phyloP scores from a whole-genome alignment of 108 stramenopile species.

The Conticribra weissflogii region DNA sequence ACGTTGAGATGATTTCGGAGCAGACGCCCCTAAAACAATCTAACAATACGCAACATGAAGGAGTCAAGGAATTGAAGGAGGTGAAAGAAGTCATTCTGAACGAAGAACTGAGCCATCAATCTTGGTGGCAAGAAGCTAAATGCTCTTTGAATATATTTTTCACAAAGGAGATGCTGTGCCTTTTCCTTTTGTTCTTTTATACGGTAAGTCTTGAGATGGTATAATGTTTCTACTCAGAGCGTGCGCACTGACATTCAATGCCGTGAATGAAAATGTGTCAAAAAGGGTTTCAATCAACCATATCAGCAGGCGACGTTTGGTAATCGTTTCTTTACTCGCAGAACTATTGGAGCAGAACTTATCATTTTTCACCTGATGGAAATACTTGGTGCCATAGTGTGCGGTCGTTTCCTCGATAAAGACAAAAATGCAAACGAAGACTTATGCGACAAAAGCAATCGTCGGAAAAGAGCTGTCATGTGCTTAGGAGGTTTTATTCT shows the following conservation, averaged over 20 bases:
- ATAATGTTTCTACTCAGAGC: too few species aligned
- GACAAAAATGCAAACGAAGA: neutral
- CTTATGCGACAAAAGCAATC: neutral
- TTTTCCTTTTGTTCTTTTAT: constrained; percentile 55
- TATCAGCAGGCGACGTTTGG: constrained; percentile 64
- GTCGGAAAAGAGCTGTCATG: constrained; percentile 20
- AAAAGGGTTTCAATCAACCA: constrained; percentile 62
- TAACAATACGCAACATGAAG: constrained; percentile 1
- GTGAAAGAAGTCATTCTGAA: neutral
- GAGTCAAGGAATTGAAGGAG: neutral
- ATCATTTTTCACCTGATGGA: constrained; percentile 57
- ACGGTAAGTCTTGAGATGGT: constrained; percentile 33
- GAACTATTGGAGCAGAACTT: constrained; percentile 54
- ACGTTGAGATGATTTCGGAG: constrained; percentile 26
- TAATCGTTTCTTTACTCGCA: constrained; percentile 50
- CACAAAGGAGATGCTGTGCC: constrained; percentile 28
- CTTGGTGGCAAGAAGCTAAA: constrained; percentile 47
- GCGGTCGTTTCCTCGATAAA: constrained; percentile 47
- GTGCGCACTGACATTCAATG: too few species aligned
- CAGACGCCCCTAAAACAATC: constrained; percentile 20
- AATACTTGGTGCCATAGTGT: constrained; percentile 46
- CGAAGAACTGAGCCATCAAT: constrained; percentile 33
- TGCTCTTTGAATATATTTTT: constrained; percentile 43
- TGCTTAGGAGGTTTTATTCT: constrained; percentile 32
- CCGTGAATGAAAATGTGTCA: too few species aligned